phyloP scores from a whole-genome alignment of 2,329 filamentous ascomycete species.

The Elsinoe batatas region DNA sequence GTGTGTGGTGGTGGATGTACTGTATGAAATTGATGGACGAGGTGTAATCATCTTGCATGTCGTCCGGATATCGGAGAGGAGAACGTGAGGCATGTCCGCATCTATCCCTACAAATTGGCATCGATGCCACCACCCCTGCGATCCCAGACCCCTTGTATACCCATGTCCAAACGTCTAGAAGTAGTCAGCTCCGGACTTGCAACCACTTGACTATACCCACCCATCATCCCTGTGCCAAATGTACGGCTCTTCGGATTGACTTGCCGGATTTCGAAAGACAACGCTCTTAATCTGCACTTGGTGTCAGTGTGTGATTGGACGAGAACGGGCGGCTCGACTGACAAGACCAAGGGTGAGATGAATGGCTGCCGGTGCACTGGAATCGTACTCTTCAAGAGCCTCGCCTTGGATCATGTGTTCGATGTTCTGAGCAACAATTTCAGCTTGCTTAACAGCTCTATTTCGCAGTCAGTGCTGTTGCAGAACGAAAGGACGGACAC shows the following conservation, averaged over 20 bases:
- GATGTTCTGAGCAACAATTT: slow-evolving; percentile 47
- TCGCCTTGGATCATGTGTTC: slow-evolving; percentile 33
- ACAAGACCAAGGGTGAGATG: slow-evolving; percentile 14
- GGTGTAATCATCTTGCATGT: too few species aligned
- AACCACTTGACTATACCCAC: neutral
- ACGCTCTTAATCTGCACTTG: slow-evolving; percentile 11
- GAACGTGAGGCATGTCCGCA: too few species aligned
- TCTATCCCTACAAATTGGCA: neutral
- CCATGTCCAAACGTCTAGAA: slow-evolving; percentile 13
- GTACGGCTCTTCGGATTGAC: slow-evolving; percentile 12
- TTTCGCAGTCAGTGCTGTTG: neutral
- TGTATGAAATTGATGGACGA: too few species aligned
- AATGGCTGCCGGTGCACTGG: slow-evolving; percentile 3
- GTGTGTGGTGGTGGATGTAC: too few species aligned
- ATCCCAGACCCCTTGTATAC: slow-evolving; percentile 13
- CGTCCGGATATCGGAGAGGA: too few species aligned
- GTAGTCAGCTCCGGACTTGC: neutral
- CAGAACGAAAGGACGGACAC: neutral
- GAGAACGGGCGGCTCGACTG: neutral
- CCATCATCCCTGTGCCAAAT: slow-evolving; percentile 13
- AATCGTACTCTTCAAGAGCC: slow-evolving; percentile 8
- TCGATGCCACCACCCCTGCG: slow-evolving; percentile 14
- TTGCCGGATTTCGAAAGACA: slow-evolving; percentile 13
- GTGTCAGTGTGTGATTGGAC: neutral
- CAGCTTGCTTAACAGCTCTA: slow-evolving; percentile 42